These are phyloP conservation scores for Trichophyton benhamiae DNA, from an alignment of 2,329 filamentous ascomycete species.

Conservation along the genomic window DNA sequence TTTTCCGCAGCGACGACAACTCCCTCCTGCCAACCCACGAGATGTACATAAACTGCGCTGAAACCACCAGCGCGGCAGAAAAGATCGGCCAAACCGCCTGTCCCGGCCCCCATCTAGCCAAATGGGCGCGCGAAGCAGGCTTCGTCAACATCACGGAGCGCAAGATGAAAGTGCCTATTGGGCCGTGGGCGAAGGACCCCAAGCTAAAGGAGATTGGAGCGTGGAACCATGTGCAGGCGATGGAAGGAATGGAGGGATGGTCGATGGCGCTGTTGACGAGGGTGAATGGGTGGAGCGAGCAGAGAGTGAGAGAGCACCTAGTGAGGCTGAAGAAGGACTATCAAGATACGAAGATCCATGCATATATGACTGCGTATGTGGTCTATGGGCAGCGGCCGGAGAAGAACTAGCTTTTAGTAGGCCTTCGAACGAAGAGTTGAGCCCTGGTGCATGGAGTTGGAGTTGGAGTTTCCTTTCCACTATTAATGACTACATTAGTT, in stretches of 20 bases:
- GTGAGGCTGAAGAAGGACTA: conserved; percentile 8
- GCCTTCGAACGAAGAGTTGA: neutral
- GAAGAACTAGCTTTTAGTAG: neutral
- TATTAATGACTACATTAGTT: neutral
- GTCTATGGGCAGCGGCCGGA: conserved; percentile 9
- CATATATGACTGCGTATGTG: conserved; percentile 5
- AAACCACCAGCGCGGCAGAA: neutral
- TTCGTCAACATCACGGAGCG: conserved; percentile 18
- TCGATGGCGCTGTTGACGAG: conserved; percentile 13
- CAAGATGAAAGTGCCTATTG: conserved; percentile 18
- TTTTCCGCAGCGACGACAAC: conserved; percentile 7
- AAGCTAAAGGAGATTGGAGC: conserved; percentile 17
- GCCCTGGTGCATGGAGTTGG: neutral
- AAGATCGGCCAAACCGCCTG: conserved; percentile 14
- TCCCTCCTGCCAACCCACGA: conserved; percentile 10
- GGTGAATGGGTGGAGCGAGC: conserved; percentile 15
- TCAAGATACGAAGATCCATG: conserved; percentile 8
- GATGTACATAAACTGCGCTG: conserved; percentile 5
- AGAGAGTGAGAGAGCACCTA: conserved; percentile 6
- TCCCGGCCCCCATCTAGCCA: conserved; percentile 8
- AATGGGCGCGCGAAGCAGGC: conserved; percentile 16
- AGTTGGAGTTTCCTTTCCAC: neutral
- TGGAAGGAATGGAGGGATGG: conserved; percentile 17
- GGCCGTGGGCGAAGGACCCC: conserved; percentile 20
- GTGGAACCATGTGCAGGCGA: conserved; percentile 12